phyloP scores from a whole-genome alignment of 2,329 filamentous ascomycete species.

The Fusarium compactum region DNA sequence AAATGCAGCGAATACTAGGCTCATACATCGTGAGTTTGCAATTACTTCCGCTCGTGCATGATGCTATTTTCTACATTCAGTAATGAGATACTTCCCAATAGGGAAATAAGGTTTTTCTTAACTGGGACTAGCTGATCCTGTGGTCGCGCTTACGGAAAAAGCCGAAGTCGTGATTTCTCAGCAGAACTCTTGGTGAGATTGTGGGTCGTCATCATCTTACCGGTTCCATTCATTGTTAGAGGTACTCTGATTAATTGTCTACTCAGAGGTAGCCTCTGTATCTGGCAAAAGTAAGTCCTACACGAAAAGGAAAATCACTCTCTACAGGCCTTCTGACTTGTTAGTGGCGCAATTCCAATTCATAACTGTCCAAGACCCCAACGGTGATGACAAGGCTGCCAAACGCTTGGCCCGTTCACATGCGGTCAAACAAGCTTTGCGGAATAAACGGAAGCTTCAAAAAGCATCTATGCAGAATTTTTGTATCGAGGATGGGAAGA shows the following conservation, averaged over 20 bases:
- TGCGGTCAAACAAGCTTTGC: conserved; percentile 27
- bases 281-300: too few species aligned
- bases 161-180: conserved; percentile 14
- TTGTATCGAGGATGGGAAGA: not conserved
- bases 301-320: too few species aligned
- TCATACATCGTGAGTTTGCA: not conserved
- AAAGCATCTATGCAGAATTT: conserved; percentile 28
- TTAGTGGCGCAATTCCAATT: conserved; percentile 38
- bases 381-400: not conserved
- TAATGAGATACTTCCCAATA: conserved; percentile 11
- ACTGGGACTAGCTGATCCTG: not conserved
- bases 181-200: not conserved
- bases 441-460: conserved; percentile 29
- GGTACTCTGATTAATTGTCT: too few species aligned
- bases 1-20: fast-evolving
- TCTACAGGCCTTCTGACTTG: not conserved
- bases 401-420: conserved; percentile 37
- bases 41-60: fast-evolving
- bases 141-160: fast-evolving
- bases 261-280: not conserved
- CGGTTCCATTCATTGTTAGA: not conserved
- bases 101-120: conserved; percentile 13
- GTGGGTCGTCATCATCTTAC: not conserved
- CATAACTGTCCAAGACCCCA: conserved; percentile 14
- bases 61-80: not conserved